Conservation (phyloP, 2,329 filamentous ascomycete species). For the Tolypocladium capitatum region DNA sequence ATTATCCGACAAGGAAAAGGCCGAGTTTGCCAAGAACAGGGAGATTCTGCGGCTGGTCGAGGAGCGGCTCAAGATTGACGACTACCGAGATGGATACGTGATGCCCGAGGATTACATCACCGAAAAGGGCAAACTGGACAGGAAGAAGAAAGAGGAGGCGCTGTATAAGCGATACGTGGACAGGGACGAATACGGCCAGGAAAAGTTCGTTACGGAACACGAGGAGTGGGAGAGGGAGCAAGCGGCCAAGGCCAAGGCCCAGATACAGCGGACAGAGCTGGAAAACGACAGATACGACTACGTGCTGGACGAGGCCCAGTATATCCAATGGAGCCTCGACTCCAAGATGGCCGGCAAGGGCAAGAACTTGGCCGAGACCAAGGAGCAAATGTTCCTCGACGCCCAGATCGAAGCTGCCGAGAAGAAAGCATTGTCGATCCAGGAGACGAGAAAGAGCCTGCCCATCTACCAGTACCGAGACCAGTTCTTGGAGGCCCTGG, state of each 20-base stretch:
- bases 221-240: conserved; percentile 95
- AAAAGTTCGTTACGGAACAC: conserved; percentile 83
- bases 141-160: conserved; percentile 75
- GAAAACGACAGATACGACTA: conserved; percentile 82
- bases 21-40: conserved; percentile 78
- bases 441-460: conserved; percentile 79
- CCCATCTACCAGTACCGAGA: conserved; percentile 85
- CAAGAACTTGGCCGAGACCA: conserved; percentile 45
- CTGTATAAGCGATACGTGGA: conserved; percentile 87
- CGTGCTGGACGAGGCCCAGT: conserved; percentile 80
- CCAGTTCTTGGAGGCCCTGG: conserved; percentile 74
- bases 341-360: conserved; percentile 58
- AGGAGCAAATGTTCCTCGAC: conserved; percentile 66
- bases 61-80: conserved; percentile 76
- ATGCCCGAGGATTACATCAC: conserved; percentile 94
- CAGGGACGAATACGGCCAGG: conserved; percentile 72
- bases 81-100: conserved; percentile 81
- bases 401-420: conserved; percentile 81
- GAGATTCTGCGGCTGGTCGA: conserved; percentile 73
- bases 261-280: conserved; percentile 62
- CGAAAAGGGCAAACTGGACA: conserved; percentile 79
- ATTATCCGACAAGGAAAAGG: conserved; percentile 66
- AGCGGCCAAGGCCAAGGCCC: conserved; percentile 71
- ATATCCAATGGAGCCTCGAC: conserved; percentile 74
- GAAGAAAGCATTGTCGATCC: conserved; percentile 73